Base-by-base conservation (phyloP, 108 stramenopile species). In the Nannochloropsis oceanica region DNA sequence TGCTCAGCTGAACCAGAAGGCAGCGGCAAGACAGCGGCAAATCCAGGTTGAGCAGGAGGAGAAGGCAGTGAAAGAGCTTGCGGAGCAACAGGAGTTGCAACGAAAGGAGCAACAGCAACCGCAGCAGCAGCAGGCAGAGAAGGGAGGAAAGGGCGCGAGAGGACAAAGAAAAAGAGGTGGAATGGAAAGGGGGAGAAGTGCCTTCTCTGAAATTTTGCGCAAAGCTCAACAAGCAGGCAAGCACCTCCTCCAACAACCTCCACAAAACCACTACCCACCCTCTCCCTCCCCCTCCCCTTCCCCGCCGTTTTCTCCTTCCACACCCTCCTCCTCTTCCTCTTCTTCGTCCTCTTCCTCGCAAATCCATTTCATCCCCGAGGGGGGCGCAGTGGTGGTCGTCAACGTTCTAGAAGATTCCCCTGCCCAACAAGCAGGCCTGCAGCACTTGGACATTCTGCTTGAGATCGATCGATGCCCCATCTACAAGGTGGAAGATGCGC, bases 1-100 rank as follows among this genome's bases (percentile, higher is more conserved):
- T 9, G 42, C 25, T 14, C 87, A 88, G 79, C 88, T 88, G 87
- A 89, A 89, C 82, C 87, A 85, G 44, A 85, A 89, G 8, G 59
- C 59, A 18, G n/a, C n/a, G 59, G 22, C n/a, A n/a, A 18, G 59
- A n/a, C 59, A 73, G 9, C 22, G 59, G 59, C 59, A 73, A 73
- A 18, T 73, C 8, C 59, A 73, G 59, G 59, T 73, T 18, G 22
- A 73, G n/a, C 8, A 73, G 59, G 59, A 73, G n/a, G 59, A 73
- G 59, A 0, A 10, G 9, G n/a, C n/a, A n/a, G 59, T n/a, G 59
- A n/a, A 73, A n/a, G 59, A 3, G 9, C 18, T 2, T 7, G 22
- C 22, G 59, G 22, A 73, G 59, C 59, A n/a, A n/a, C 59, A 73
- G 59, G 59, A 73, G 59, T 18, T n/a, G n/a, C 59, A n/a, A 34